Evolutionary conservation across 192 early-diverging fungal genomes (phyloP).

Genomic region (Backusella morwellensis): DNA sequence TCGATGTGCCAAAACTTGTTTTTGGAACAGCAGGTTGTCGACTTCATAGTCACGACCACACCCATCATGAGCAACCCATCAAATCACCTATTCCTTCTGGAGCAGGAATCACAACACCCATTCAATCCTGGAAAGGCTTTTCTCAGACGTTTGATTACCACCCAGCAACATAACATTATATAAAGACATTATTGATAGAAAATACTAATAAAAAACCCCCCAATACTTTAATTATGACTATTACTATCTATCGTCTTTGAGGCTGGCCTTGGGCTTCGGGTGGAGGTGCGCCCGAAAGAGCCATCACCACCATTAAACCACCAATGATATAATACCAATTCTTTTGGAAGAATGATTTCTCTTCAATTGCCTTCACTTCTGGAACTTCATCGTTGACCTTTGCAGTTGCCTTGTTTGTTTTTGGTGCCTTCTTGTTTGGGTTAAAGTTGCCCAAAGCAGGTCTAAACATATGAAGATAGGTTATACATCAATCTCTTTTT

Average conservation of each 20-base stretch:
- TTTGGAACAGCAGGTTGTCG: conserved; percentile 13
- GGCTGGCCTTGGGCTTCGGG: background rate
- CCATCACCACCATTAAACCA: conserved; percentile 5
- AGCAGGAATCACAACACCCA: background rate
- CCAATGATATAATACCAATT: conserved; percentile 30
- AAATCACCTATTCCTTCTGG: background rate
- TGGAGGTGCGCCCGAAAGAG: background rate
- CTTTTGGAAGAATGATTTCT: conserved; percentile 38
- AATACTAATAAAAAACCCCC: background rate
- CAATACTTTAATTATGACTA: background rate
- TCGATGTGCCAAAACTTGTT: conserved; percentile 17
- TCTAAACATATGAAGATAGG: background rate
- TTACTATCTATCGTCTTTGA: background rate
- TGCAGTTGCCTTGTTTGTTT: background rate
- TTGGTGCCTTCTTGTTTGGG: background rate
- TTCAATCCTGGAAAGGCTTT: background rate
- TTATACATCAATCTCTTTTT: background rate
- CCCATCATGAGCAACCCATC: background rate
- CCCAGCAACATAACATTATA: background rate
- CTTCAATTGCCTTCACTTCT: conserved; percentile 19
- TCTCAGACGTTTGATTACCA: background rate
- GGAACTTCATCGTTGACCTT: conserved; percentile 2
- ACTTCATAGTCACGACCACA: background rate
- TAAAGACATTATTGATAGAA: background rate
- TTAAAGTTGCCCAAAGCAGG: conserved; percentile 21